A percentile compares a stretch with the other conserved stretches of the same genome.
These are phyloP conservation scores for Chlamydomonas incerta DNA, from an alignment of 139 green algal species.

Conservation along the genomic window DNA sequence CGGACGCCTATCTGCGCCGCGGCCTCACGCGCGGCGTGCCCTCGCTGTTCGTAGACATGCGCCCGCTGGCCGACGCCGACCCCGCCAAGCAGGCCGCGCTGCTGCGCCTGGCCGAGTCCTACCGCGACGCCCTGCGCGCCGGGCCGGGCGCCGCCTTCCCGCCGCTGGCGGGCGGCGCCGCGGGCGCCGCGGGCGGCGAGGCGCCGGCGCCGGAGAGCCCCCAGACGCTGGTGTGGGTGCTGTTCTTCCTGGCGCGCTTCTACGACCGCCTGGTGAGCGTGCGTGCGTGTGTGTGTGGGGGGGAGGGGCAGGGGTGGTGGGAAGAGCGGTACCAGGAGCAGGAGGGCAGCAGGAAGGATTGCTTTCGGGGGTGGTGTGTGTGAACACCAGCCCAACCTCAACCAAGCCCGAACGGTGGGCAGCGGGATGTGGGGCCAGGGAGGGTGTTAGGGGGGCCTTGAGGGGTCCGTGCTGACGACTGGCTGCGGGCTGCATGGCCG, in stretches of 20 bases:
- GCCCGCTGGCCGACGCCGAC: constrained; percentile 71
- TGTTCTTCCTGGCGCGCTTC: constrained; percentile 87
- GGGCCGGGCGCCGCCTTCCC: neutral
- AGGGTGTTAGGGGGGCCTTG: no score
- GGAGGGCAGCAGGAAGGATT: neutral
- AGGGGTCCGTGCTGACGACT: no score
- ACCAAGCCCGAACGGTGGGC: no score
- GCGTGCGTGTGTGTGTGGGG: neutral
- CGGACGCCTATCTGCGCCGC: constrained; percentile 77
- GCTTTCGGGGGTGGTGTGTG: neutral
- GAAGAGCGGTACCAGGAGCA: neutral
- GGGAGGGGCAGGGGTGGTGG: neutral
- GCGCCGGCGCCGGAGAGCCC: constrained; percentile 22
- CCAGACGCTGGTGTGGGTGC: constrained; percentile 76
- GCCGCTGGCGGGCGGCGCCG: constrained; percentile 8
- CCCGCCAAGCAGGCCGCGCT: constrained; percentile 47
- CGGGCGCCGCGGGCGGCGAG: neutral
- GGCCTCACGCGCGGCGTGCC: constrained; percentile 91
- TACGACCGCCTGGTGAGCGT: constrained; percentile 58
- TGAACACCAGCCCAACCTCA: no score
- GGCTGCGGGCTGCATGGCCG: no score
- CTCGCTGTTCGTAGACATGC: constrained; percentile 94
- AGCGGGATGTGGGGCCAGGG: no score
- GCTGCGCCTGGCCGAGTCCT: constrained; percentile 44
- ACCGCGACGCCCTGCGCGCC: constrained; percentile 29